Conservation (phyloP, 1,284 basidiomycete genomes). For the Ustilago hordei region DNA sequence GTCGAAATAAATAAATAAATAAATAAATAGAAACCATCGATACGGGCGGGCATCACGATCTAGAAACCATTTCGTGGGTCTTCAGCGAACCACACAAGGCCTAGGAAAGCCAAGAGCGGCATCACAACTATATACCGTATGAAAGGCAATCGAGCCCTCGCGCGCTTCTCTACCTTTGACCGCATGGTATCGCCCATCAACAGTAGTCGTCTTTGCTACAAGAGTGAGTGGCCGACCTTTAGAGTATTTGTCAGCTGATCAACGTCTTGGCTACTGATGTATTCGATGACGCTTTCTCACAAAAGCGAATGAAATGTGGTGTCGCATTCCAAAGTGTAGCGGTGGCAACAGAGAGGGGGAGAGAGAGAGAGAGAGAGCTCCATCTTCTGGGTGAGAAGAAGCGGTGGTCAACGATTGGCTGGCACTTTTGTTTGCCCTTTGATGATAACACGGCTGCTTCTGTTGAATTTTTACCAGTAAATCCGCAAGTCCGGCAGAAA, state of each 20-base stretch:
- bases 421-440: not conserved
- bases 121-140: not conserved
- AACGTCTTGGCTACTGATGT: not conserved
- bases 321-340: conserved; percentile 10
- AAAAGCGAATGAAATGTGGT: conserved; percentile 4
- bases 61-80: not conserved
- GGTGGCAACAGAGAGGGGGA: not conserved
- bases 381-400: conserved; percentile 19
- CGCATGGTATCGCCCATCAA: not conserved
- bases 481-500: not conserved
- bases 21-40: conserved; percentile 4
- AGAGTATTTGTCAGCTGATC: conserved; percentile 1
- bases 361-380: not conserved
- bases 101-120: not conserved
- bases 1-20: not conserved
- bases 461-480: conserved; percentile 4
- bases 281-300: conserved; percentile 1
- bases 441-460: not conserved
- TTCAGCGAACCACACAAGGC: conserved; percentile 5
- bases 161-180: not conserved
- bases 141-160: not conserved
- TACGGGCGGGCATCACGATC: conserved; percentile 4
- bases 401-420: not conserved
- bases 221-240: not conserved
- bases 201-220: not conserved